These are phyloP conservation scores for Bipolaris gigantea DNA, from an alignment of 2,329 filamentous ascomycete genomes.

Conservation along the genomic window DNA sequence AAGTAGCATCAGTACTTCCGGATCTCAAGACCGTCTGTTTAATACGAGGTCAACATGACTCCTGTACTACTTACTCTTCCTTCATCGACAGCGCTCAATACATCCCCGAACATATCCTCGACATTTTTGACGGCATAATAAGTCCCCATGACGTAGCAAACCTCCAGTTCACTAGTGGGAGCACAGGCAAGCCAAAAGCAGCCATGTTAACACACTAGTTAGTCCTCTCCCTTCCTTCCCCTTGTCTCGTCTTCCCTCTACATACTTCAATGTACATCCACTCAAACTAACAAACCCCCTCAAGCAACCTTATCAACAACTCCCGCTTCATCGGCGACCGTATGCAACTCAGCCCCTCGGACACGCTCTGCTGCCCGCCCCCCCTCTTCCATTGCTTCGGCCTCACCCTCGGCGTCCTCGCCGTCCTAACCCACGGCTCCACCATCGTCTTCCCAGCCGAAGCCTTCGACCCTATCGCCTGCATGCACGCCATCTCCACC, in stretches of 20 bases:
- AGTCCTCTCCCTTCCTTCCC: not conserved
- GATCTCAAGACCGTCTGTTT: constrained; percentile 38
- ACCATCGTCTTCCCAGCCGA: constrained; percentile 75
- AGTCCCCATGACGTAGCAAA: constrained; percentile 42
- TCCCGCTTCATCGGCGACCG: constrained; percentile 62
- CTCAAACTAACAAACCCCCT: not conserved
- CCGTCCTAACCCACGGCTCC: constrained; percentile 71
- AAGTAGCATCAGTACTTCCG: constrained; percentile 24
- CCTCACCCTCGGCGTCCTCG: constrained; percentile 73
- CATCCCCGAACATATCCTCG: constrained; percentile 40
- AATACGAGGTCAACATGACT: constrained; percentile 41
- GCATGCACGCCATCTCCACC: constrained; percentile 62
- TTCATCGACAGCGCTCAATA: constrained; percentile 49
- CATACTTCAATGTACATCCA: not conserved
- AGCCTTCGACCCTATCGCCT: constrained; percentile 69
- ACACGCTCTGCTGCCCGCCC: constrained; percentile 78
- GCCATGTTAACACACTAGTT: constrained; percentile 47
- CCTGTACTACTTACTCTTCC: constrained; percentile 63
- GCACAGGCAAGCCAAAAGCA: constrained; percentile 44
- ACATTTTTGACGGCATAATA: constrained; percentile 42
- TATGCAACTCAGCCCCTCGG: constrained; percentile 66
- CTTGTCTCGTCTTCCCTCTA: no score
- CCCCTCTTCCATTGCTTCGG: constrained; percentile 88
- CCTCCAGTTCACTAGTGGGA: constrained; percentile 45
- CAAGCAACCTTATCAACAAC: constrained; percentile 46